A percentile compares a stretch with the other conserved stretches of the same genome.
phyloP scores from a whole-genome alignment of 2,329 filamentous ascomycete species.

The Dactylellina haptotyla region DNA sequence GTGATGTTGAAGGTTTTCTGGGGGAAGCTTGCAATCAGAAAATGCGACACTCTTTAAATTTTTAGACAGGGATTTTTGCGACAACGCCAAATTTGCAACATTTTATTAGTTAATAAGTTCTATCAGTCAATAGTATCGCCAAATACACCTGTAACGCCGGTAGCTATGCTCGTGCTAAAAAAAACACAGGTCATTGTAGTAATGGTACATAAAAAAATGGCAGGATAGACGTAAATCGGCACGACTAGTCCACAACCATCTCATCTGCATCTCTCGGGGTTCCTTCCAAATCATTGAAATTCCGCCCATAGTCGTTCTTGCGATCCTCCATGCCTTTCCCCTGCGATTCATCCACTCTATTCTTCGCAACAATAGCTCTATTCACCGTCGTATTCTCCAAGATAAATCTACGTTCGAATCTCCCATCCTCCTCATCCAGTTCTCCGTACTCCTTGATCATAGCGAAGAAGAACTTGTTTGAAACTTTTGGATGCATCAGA shows the following conservation, averaged over 20 bases:
- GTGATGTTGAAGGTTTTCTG: constrained; percentile 3
- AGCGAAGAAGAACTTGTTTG: constrained; percentile 35
- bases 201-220: neutral
- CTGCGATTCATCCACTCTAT: constrained; percentile 3
- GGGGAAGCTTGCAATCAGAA: constrained; percentile 3
- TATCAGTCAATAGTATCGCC: neutral
- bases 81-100: constrained; percentile 44
- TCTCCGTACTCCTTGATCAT: constrained; percentile 46
- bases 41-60: too few relatives aligned
- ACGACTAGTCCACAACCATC: constrained; percentile 22
- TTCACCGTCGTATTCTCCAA: constrained; percentile 34
- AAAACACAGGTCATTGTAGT: neutral
- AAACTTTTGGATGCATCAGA: constrained; percentile 21
- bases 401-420: constrained; percentile 33
- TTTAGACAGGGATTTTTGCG: constrained; percentile 32
- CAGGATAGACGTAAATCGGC: neutral
- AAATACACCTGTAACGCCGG: constrained; percentile 7
- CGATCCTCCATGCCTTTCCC: neutral
- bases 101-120: too few relatives aligned
- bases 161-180: constrained; percentile 9
- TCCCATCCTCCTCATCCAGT: constrained; percentile 7
- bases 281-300: neutral
- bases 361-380: constrained; percentile 11
- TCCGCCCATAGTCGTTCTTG: neutral
- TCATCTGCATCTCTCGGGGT: neutral